phyloP scores from a whole-genome alignment of 1,139 yeast genomes.

The Candida labiduridarum region DNA sequence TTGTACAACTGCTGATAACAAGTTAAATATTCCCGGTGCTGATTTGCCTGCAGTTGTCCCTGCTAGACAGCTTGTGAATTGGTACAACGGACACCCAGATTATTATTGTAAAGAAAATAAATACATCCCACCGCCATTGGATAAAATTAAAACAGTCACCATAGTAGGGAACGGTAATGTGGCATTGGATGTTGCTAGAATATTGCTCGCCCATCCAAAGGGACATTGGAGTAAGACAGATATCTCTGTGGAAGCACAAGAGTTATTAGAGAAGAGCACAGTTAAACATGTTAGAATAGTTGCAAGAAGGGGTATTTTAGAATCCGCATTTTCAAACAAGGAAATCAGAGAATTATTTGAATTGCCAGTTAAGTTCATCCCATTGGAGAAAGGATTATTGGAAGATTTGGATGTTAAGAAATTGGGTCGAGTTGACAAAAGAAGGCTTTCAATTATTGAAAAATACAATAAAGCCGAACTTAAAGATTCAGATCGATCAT shows the following conservation, averaged over 20 bases:
- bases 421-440: slow-evolving; percentile 66
- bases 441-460: slow-evolving; percentile 65
- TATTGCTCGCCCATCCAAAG: slow-evolving; percentile 61
- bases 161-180: slow-evolving; percentile 98
- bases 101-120: slow-evolving; percentile 29
- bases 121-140: slow-evolving; percentile 54
- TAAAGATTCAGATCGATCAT: slow-evolving; percentile 31
- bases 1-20: slow-evolving; percentile 61
- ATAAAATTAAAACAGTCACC: slow-evolving; percentile 63
- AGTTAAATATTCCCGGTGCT: slow-evolving; percentile 63
- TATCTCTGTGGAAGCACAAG: slow-evolving; percentile 64
- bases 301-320: slow-evolving; percentile 82
- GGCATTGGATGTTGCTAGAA: slow-evolving; percentile 89
- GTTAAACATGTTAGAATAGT: slow-evolving; percentile 70
- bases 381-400: slow-evolving; percentile 50
- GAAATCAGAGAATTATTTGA: slow-evolving; percentile 85
- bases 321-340: slow-evolving; percentile 89
- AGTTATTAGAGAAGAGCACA: slow-evolving; percentile 49
- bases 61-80: slow-evolving; percentile 87
- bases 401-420: slow-evolving; percentile 37
- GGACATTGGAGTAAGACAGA: slow-evolving; percentile 72
- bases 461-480: slow-evolving; percentile 43
- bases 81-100: slow-evolving; percentile 94
- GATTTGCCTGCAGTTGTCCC: slow-evolving; percentile 67
- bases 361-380: slow-evolving; percentile 56